phyloP scores from a whole-genome alignment of 108 stramenopile species.

The Pseudonitzschia delicatissima region DNA sequence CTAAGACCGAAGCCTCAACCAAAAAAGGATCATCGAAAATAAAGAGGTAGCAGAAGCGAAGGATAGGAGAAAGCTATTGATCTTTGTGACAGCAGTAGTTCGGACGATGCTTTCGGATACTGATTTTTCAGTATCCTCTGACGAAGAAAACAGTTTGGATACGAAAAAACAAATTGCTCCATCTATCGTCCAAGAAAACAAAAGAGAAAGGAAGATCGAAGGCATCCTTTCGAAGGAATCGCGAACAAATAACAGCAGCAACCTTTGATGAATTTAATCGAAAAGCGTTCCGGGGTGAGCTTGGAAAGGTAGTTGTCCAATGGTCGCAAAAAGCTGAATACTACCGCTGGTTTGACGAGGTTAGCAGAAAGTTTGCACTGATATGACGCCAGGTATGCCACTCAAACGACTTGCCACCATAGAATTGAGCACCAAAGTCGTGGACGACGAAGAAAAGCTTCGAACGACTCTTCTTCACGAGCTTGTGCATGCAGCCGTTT shows the following conservation, averaged over 20 bases:
- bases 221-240: constrained; percentile 43
- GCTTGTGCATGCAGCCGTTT: constrained; percentile 93
- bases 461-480: constrained; percentile 89
- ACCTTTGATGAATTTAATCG: constrained; percentile 56
- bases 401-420: constrained; percentile 49
- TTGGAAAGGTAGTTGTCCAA: constrained; percentile 38
- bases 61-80: not conserved
- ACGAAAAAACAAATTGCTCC: not conserved
- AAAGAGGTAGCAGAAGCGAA: not conserved
- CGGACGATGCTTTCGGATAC: not conserved
- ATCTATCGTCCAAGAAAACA: not conserved
- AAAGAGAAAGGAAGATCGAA: constrained; percentile 4
- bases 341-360: constrained; percentile 86
- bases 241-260: constrained; percentile 40
- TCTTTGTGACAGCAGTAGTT: constrained; percentile 3
- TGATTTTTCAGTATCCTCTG: not conserved
- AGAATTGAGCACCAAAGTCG: constrained; percentile 87
- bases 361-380: constrained; percentile 13
- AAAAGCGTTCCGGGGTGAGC: constrained; percentile 41
- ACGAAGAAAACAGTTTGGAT: too few species aligned
- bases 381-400: constrained; percentile 11
- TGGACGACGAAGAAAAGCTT: constrained; percentile 73
- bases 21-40: not conserved
- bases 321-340: constrained; percentile 85
- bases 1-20: not conserved